phyloP scores from a whole-genome alignment of 805 yeast genomes.

The Cyberlindnera saturnus region DNA sequence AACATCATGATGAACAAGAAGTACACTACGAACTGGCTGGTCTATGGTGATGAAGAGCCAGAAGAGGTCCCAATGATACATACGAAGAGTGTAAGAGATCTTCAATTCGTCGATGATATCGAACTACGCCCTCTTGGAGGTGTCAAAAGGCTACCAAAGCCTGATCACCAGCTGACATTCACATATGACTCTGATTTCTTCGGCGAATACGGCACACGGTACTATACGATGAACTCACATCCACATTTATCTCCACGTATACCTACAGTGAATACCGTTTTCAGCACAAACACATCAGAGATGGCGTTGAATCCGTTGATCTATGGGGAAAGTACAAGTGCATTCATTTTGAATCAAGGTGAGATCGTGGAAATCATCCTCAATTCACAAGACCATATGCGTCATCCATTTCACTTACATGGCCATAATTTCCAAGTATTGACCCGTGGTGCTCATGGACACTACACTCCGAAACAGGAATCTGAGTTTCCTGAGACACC shows the following conservation, averaged over 20 bases:
- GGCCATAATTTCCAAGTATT: constrained; percentile 68
- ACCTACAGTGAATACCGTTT: constrained; percentile 61
- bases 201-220: constrained; percentile 56
- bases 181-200: constrained; percentile 51
- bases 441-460: constrained; percentile 37
- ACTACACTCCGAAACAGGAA: constrained; percentile 18
- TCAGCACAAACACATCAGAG: constrained; percentile 45
- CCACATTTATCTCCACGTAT: constrained; percentile 63
- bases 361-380: constrained; percentile 71
- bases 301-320: constrained; percentile 46
- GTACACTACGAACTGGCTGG: constrained; percentile 48
- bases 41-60: constrained; percentile 36
- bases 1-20: constrained; percentile 65
- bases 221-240: constrained; percentile 63
- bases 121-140: constrained; percentile 31
- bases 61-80: constrained; percentile 39
- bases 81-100: constrained; percentile 16
- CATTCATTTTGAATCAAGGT: constrained; percentile 50
- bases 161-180: constrained; percentile 52
- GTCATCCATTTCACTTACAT: constrained; percentile 74
- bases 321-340: constrained; percentile 66
- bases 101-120: constrained; percentile 27
- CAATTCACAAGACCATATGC: constrained; percentile 72
- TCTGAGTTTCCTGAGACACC: constrained; percentile 46
- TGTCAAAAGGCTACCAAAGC: constrained; percentile 37